These are phyloP conservation scores for Drechslerella dactyloides DNA, from an alignment of 2,329 filamentous ascomycete species.

Conservation along the genomic window DNA sequence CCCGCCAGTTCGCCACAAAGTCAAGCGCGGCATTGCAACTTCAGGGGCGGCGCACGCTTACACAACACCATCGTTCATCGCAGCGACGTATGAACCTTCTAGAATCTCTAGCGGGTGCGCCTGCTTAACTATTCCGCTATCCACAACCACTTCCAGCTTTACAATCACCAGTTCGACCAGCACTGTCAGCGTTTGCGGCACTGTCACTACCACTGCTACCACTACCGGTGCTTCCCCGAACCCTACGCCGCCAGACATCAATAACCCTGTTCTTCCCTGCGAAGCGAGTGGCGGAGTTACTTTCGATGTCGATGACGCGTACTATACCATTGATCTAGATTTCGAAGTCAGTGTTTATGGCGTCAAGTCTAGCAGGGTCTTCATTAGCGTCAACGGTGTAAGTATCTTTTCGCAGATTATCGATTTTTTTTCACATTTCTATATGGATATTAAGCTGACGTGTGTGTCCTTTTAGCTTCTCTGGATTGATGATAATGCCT, in stretches of 20 bases:
- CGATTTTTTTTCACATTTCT: too few relatives aligned
- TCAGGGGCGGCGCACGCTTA: neutral
- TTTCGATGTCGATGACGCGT: slow-evolving; percentile 26
- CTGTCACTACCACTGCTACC: slow-evolving; percentile 3
- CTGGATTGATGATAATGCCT: slow-evolving; percentile 28
- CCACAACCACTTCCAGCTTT: slow-evolving; percentile 11
- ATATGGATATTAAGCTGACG: too few relatives aligned
- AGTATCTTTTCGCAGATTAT: slow-evolving; percentile 3
- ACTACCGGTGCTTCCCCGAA: neutral
- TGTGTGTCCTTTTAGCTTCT: too few relatives aligned
- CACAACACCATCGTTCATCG: slow-evolving; percentile 7
- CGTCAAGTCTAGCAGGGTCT: slow-evolving; percentile 22
- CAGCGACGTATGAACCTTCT: slow-evolving; percentile 29
- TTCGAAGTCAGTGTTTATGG: slow-evolving; percentile 39
- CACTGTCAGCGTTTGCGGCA: neutral
- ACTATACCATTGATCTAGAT: slow-evolving; percentile 25
- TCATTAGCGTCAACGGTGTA: slow-evolving; percentile 40
- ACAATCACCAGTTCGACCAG: neutral
- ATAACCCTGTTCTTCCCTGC: neutral
- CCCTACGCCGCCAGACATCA: slow-evolving; percentile 28
- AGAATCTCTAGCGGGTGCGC: slow-evolving; percentile 36
- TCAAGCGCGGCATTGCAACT: slow-evolving; percentile 23
- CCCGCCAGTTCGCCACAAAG: slow-evolving; percentile 11
- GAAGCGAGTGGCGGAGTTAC: neutral
- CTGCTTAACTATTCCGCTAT: slow-evolving; percentile 38